phyloP scores from a whole-genome alignment of 352 stramenopile species.

The Phytopythium litorale region DNA sequence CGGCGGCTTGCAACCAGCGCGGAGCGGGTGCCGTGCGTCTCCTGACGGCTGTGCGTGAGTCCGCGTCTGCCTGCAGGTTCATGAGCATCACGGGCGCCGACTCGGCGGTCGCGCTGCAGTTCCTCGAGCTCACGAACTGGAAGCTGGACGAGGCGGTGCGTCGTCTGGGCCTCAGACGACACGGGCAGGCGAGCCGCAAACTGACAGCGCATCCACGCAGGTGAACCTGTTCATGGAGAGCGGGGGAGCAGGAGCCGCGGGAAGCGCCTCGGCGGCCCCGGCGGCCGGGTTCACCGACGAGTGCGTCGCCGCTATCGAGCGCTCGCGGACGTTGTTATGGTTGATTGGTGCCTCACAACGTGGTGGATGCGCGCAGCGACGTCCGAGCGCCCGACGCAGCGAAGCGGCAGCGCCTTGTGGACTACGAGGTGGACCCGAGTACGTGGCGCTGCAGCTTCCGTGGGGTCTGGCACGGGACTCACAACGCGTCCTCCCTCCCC shows the following conservation, averaged over 20 bases:
- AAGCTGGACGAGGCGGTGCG: conserved; percentile 64
- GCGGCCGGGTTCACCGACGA: conserved; percentile 30
- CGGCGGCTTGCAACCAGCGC: neutral
- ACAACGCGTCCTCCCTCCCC: too few species aligned
- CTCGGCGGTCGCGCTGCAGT: conserved; percentile 59
- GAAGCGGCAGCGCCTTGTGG: conserved; percentile 79
- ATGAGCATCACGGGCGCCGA: conserved; percentile 84
- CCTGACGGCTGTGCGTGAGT: neutral
- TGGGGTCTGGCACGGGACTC: too few species aligned
- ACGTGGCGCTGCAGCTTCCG: conserved; percentile 3
- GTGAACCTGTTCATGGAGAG: conserved; percentile 87
- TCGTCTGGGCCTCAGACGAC: neutral
- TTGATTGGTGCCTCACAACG: neutral
- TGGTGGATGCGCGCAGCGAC: conserved; percentile 20
- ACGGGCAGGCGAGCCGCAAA: neutral
- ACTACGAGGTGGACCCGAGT: conserved; percentile 41
- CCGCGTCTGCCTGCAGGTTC: conserved; percentile 37
- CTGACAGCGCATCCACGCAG: conserved; percentile 10
- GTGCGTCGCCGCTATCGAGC: conserved; percentile 15
- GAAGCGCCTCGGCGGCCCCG: conserved; percentile 26
- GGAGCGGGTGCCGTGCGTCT: neutral
- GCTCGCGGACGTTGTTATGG: neutral
- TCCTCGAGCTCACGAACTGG: conserved; percentile 80
- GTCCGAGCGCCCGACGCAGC: conserved; percentile 77
- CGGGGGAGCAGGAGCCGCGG: conserved; percentile 26